Percentiles rank a stretch among this genome's conserved stretches.
These are phyloP conservation scores for Puccinellia tenuiflora DNA, from an alignment of 176 grass and related monocot genomes.

Conservation along the genomic window DNA sequence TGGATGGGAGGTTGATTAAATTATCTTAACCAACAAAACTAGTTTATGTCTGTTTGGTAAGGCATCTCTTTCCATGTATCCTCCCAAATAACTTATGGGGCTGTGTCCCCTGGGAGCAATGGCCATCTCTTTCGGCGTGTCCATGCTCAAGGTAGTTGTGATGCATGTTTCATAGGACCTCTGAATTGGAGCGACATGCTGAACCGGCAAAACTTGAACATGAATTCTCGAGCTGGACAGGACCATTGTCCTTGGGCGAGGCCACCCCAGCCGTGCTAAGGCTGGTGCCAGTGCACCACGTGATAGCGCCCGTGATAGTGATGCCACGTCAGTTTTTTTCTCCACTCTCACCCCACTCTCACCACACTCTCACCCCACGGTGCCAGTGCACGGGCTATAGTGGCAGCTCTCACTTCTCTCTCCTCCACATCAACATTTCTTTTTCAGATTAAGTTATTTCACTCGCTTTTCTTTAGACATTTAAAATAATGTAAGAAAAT, in stretches of 20 bases:
- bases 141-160: background rate
- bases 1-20: background rate
- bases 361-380: no score
- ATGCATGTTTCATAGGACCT: background rate
- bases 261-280: background rate
- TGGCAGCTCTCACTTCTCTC: no score
- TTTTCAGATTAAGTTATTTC: no score
- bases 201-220: background rate
- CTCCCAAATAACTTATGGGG: conserved; percentile 11
- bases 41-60: conserved; percentile 8
- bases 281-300: no score
- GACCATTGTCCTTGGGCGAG: background rate
- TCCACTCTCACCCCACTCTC: no score
- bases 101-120: conserved; percentile 3
- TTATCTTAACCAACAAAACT: background rate
- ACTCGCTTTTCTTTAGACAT: no score
- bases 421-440: no score
- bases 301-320: no score
- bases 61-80: conserved; percentile 28
- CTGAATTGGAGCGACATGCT: background rate
- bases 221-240: background rate
- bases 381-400: no score
- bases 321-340: no score
- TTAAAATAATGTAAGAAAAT: no score
- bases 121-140: conserved; percentile 21